Base-by-base conservation (phyloP, 2,329 filamentous ascomycete species). In the Capronia americana region DNA sequence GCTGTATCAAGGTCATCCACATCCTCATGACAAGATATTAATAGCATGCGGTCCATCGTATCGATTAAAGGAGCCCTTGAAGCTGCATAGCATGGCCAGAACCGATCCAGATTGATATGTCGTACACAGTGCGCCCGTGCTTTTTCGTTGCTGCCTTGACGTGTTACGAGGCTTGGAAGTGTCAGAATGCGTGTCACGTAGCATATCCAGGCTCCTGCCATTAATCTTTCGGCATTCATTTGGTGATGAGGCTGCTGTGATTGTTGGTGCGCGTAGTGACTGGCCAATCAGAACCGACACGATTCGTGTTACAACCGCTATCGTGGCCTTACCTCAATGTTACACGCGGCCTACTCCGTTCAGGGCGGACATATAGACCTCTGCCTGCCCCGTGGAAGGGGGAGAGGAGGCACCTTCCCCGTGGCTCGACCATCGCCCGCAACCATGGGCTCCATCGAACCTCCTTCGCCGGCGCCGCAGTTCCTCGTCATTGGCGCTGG, bases 401-500 rank as follows among this genome's bases (percentile, higher is more conserved):
- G 4, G 17, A 20, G 2, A 7, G 14, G 38, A 44, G 38, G 38
- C 38, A 44, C 5, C 17, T n/a, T 20, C 38, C 8, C 8, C 38
- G 38, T 44, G 38, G 17, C 38, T n/a, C 20, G 38, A 44, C 38
- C 5, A 7, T 44, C 38, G 17, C 17, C 46, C 11, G 24, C 53
- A 12, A 63, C n/a, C 17, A 72, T 72, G 70, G 70, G 70, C 26
- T 72, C 70, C 32, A 57, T 70, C 30, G 44, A 46, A 44, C 57
- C 59, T 38, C 23, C 68, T 14, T 10, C 62, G 4, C 51, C 38
- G 4, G 30, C 61, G 41, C 71, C 69, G n/a, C 70, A 68, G 58
- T 87, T 96, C 73, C 83, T 96, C 63, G 86, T 96, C 73, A 89
- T 96, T 72, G 93, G 93, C 23, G 92, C 92, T 7, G 92, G 93